These are phyloP conservation scores for Amanita jacksonii DNA, from an alignment of 768 basidiomycete genomes.

Conservation along the genomic window DNA sequence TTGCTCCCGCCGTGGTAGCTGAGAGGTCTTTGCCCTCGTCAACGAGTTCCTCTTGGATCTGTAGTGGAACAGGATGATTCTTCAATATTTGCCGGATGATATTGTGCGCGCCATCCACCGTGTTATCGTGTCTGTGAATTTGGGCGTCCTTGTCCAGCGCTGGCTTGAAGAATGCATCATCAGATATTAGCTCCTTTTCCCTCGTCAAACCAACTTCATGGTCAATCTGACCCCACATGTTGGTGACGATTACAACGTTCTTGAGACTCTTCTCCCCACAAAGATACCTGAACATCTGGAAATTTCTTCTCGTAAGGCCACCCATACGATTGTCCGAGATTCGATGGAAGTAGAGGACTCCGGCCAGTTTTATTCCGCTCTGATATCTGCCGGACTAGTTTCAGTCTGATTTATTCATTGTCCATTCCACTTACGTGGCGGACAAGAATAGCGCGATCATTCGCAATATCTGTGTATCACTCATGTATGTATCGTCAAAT, in stretches of 20 bases:
- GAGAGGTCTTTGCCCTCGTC: conserved; percentile 36
- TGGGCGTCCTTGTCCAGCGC: conserved; percentile 39
- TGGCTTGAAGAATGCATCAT: conserved; percentile 40
- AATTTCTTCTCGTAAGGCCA: conserved; percentile 31
- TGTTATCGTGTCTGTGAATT: conserved; percentile 32
- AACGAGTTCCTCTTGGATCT: conserved; percentile 49
- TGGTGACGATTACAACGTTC: conserved; percentile 39
- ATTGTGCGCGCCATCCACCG: conserved; percentile 27
- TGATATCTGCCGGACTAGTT: too few species aligned
- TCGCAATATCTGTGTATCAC: conserved; percentile 37
- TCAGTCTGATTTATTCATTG: too few species aligned
- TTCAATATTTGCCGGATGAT: conserved; percentile 34
- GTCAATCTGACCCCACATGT: conserved; percentile 40
- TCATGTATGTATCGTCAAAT: conserved; percentile 43
- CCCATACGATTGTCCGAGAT: conserved; percentile 30
- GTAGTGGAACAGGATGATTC: conserved; percentile 31
- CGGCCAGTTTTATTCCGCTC: conserved; percentile 20
- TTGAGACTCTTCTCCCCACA: conserved; percentile 33
- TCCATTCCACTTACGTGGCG: conserved; percentile 24
- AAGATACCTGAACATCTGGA: conserved; percentile 36
- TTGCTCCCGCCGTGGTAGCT: conserved; percentile 44
- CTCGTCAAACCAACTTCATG: conserved; percentile 27
- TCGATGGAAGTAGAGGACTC: conserved; percentile 34
- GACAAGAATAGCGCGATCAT: conserved; percentile 37
- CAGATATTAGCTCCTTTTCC: conserved; percentile 32